Conservation (phyloP, 2,329 filamentous ascomycete species). For the Talaromyces sp. region DNA sequence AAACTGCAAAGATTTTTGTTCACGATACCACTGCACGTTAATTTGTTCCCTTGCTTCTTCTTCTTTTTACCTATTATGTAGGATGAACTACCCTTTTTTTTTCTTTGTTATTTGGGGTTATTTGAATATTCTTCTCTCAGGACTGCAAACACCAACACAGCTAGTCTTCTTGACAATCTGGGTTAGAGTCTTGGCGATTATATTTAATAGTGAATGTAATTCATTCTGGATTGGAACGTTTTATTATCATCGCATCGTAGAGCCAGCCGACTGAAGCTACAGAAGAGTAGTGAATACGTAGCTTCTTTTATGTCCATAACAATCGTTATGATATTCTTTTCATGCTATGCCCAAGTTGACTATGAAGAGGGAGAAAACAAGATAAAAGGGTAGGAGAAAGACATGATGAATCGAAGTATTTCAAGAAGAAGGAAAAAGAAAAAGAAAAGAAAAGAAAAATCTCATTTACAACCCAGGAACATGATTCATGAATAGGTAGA, state of each 20-base stretch:
- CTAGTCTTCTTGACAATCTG: not conserved
- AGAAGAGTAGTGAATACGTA: not conserved
- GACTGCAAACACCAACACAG: not conserved
- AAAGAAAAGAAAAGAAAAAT: not conserved
- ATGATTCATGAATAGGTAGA: not conserved
- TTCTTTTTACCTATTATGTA: not conserved
- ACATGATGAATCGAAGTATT: constrained; percentile 2
- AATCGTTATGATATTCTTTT: not conserved
- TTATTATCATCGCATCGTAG: not conserved
- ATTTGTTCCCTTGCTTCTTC: not conserved
- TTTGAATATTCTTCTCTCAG: not conserved
- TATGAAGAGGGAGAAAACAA: constrained; percentile 8
- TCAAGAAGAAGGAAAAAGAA: not conserved
- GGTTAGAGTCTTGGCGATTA: not conserved
- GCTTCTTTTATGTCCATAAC: not conserved
- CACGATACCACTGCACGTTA: not conserved
- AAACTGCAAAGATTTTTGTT: not conserved
- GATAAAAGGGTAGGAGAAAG: constrained; percentile 10
- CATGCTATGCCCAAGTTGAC: not conserved
- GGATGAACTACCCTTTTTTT: not conserved
- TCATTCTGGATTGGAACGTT: not conserved
- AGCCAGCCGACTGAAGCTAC: not conserved
- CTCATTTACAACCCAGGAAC: not conserved
- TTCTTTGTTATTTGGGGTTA: not conserved
- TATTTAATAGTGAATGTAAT: not conserved